Base-by-base conservation (phyloP, 768 basidiomycete species). In the Dictyophora rubrovolvata region DNA sequence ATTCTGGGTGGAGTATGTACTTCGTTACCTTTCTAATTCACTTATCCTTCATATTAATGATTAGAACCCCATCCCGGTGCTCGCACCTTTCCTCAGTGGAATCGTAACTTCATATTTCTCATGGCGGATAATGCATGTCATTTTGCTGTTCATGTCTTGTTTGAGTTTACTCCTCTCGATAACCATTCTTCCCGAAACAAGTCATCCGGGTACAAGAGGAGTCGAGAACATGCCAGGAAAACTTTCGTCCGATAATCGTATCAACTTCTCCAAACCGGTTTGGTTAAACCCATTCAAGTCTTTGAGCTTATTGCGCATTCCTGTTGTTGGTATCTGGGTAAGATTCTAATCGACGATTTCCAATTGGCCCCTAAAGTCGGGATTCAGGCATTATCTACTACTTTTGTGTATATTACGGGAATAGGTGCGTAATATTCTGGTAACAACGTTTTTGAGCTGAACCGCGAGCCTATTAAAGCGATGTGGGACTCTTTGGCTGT, bases 131-230 rank as follows among this genome's bases (percentile, higher is more conserved):
- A 77, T 85, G 68, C 85, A 87, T 65, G 65, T 69, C 10, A 64
- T 65, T 0, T 60, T 87, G 0, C 77, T 76, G 1, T 37, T 73
- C 0, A 67, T 71, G 37, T 77, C 77, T 1, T 42, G 77, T 0
- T 12, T 75, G 0, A 70, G 73, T 1, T 72, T 80, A 37, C 6
- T 76, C 7, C 60, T 71, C 5, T 71, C 85, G 34, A 51, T 66
- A 1, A 48, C 77, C 2, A 75, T 74, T 53, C 75, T 86, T n/a
- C 85, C 85, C 0, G 87, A 88, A 64, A 87, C 86, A 2, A 79
- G 77, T 53, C 81, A 84, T 63, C 85, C 85, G 0, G 77, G 80
- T 8, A 65, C 75, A 0, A 72, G 76, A 34, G 80, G 82, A 0
- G 71, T 84, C 1, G 83, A 84, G 54, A 79, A 80, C 60, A 48